Evolutionary conservation across 495 filamentous ascomycete genomes (phyloP).

Genomic region (Copromyces sp.): DNA sequence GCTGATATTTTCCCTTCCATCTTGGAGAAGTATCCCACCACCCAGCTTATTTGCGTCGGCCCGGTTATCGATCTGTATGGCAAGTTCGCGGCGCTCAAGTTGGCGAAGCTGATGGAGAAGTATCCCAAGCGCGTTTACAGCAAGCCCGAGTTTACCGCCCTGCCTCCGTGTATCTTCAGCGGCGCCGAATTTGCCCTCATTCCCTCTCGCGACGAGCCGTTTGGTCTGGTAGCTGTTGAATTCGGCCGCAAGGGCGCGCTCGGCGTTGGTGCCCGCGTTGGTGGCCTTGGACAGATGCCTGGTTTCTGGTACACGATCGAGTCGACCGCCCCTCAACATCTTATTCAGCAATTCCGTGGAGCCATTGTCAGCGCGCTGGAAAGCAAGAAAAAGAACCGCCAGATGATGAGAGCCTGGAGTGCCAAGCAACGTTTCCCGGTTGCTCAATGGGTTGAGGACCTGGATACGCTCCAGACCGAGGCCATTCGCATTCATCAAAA

Average conservation of each 20-base stretch:
- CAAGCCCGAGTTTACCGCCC: slow-evolving; percentile 60
- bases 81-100: slow-evolving; percentile 62
- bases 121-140: slow-evolving; percentile 63
- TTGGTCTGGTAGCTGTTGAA: slow-evolving; percentile 70
- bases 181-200: slow-evolving; percentile 71
- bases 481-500: slow-evolving; percentile 26
- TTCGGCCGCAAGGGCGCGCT: slow-evolving; percentile 69
- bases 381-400: slow-evolving; percentile 45
- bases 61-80: slow-evolving; percentile 69
- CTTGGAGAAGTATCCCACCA: slow-evolving; percentile 49
- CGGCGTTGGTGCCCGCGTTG: slow-evolving; percentile 57
- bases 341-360: slow-evolving; percentile 60
- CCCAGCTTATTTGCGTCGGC: slow-evolving; percentile 59
- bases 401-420: slow-evolving; percentile 64
- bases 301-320: slow-evolving; percentile 63
- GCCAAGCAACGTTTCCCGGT: slow-evolving; percentile 68
- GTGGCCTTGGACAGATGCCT: slow-evolving; percentile 65
- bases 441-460: slow-evolving; percentile 52
- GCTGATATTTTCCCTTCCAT: slow-evolving; percentile 62
- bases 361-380: slow-evolving; percentile 56
- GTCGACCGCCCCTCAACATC: slow-evolving; percentile 55
- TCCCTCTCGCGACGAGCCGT: slow-evolving; percentile 67
- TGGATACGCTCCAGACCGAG: slow-evolving; percentile 50
- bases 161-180: slow-evolving; percentile 63
- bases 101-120: slow-evolving; percentile 55